These are phyloP conservation scores for Tetratostichococcus sp. DNA, from an alignment of 139 green algal species.

Conservation along the genomic window DNA sequence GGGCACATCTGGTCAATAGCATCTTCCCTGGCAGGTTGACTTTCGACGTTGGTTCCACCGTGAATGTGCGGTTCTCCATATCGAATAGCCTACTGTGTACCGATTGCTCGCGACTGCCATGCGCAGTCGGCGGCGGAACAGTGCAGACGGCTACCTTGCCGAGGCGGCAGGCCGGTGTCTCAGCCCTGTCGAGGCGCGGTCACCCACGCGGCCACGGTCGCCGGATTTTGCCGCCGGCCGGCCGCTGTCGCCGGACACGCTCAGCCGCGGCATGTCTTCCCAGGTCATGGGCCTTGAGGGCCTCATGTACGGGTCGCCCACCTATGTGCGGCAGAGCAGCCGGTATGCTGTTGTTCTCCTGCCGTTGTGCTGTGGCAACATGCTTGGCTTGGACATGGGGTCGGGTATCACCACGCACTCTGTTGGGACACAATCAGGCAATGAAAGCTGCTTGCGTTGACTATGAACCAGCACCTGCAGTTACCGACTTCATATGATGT, in stretches of 20 bases:
- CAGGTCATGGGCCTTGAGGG: slow-evolving; percentile 54
- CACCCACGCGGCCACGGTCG: background rate
- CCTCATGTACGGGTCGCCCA: slow-evolving; percentile 27
- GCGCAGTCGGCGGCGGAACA: background rate
- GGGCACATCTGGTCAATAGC: no score
- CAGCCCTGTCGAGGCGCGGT: background rate
- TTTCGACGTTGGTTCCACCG: no score
- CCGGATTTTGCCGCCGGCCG: background rate
- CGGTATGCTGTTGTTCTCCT: background rate
- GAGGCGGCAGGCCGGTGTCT: background rate
- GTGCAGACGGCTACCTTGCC: background rate
- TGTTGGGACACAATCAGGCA: background rate
- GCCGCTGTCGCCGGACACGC: slow-evolving; percentile 6
- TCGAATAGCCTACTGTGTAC: no score
- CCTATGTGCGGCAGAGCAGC: slow-evolving; percentile 3
- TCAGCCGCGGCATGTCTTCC: slow-evolving; percentile 24
- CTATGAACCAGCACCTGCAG: no score
- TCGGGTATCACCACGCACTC: no score
- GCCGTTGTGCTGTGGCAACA: no score
- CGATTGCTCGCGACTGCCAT: no score
- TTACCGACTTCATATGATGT: no score
- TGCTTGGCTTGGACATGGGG: no score
- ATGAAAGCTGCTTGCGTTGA: no score
- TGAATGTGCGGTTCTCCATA: no score
- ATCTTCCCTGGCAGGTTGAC: no score